Evolutionary conservation across 768 basidiomycete genomes (phyloP).

Genomic region (Lentinus brumalis): DNA sequence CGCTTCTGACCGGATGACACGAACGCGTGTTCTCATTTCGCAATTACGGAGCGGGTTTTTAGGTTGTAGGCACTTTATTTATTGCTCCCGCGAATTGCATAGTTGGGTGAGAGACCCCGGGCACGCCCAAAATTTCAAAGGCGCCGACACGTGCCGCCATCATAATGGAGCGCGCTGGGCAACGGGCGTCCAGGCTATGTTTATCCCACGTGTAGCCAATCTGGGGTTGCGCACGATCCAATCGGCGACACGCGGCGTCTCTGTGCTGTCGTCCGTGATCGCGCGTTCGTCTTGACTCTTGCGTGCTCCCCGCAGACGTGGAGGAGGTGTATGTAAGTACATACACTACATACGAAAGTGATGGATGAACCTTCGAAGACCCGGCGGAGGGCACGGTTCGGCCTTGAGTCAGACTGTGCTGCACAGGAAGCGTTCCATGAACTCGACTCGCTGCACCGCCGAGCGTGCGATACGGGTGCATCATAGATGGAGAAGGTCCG

Average conservation of each 20-base stretch:
- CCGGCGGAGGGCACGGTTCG: no score
- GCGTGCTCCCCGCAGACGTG: neutral
- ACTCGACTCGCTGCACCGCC: no score
- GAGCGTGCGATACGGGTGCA: no score
- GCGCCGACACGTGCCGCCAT: no score
- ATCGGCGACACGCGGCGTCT: conserved; percentile 17
- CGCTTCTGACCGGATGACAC: conserved; percentile 20
- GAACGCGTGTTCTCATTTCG: neutral
- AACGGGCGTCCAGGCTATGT: conserved; percentile 4
- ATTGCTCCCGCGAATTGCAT: neutral
- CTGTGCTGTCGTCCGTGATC: neutral
- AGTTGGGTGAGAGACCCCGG: neutral
- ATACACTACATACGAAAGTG: no score
- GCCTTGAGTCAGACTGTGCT: no score
- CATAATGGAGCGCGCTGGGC: neutral
- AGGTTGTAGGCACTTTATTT: neutral
- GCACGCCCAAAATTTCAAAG: neutral
- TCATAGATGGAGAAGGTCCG: no score
- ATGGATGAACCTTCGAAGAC: no score
- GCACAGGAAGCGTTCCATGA: no score
- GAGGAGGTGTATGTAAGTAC: no score
- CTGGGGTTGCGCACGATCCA: conserved; percentile 10
- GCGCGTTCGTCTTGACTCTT: conserved; percentile 1
- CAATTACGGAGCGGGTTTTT: neutral
- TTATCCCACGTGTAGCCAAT: conserved; percentile 18